These are phyloP conservation scores for Gynandropsis gynandra DNA, from an alignment of 345 rosid genomes.

Conservation along the genomic window DNA sequence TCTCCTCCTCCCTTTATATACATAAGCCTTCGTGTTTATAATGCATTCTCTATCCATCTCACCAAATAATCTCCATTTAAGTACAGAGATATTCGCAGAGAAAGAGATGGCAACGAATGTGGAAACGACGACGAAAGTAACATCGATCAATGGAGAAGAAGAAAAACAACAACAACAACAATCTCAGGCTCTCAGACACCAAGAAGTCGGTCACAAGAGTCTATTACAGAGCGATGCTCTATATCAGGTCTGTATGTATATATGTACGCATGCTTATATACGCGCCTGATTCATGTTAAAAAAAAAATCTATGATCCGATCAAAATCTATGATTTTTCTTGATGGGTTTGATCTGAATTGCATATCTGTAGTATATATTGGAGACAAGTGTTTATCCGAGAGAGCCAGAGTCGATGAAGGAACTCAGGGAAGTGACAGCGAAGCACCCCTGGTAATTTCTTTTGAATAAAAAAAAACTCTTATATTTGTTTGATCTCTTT, in stretches of 20 bases:
- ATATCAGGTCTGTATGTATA: conserved; percentile 50
- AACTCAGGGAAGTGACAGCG: conserved; percentile 86
- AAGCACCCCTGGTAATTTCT: conserved; percentile 80
- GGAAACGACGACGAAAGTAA: conserved; percentile 25
- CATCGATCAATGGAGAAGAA: conserved; percentile 51
- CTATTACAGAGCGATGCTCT: conserved; percentile 90
- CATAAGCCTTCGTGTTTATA: conserved; percentile 12
- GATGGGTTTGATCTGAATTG: no score
- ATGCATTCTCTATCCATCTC: conserved; percentile 13
- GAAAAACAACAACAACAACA: conserved; percentile 34
- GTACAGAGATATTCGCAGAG: conserved; percentile 4
- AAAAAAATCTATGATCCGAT: neutral
- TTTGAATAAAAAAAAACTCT: neutral
- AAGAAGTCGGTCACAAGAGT: conserved; percentile 95
- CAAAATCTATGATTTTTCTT: no score
- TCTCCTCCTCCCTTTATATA: conserved; percentile 13
- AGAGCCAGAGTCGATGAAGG: conserved; percentile 95
- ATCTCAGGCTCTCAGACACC: conserved; percentile 52
- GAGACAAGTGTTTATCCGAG: conserved; percentile 98
- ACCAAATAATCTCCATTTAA: no score
- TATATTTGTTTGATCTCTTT: neutral
- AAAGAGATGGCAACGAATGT: conserved; percentile 19
- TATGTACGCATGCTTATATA: neutral
- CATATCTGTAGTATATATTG: conserved; percentile 56
- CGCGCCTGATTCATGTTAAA: no score